Evolutionary conservation across 805 yeast genomes (phyloP).

Genomic region (Blastobotrys robertii): DNA sequence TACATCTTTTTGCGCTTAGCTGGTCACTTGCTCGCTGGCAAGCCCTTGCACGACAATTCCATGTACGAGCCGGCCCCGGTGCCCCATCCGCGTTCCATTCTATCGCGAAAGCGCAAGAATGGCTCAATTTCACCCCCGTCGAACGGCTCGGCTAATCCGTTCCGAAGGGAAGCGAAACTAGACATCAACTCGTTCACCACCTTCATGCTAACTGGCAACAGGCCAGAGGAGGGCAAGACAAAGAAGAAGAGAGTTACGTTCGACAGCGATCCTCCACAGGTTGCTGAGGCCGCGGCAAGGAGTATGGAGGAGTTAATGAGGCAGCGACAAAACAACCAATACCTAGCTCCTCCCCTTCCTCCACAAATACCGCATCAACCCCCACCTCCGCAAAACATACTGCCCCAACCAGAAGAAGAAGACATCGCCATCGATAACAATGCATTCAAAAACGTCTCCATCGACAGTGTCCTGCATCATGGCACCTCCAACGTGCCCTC

Average conservation of each 20-base stretch:
- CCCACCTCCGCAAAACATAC: slow-evolving; percentile 13
- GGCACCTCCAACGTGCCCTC: slow-evolving; percentile 45
- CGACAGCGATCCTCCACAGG: slow-evolving; percentile 29
- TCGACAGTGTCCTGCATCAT: slow-evolving; percentile 64
- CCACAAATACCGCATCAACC: slow-evolving; percentile 5
- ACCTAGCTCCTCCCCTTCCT: neutral
- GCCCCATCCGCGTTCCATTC: slow-evolving; percentile 72
- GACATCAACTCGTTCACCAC: slow-evolving; percentile 83
- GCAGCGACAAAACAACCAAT: slow-evolving; percentile 16
- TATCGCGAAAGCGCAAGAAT: slow-evolving; percentile 43
- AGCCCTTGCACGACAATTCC: slow-evolving; percentile 7
- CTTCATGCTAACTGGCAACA: slow-evolving; percentile 70
- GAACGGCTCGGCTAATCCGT: slow-evolving; percentile 4
- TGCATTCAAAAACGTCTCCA: slow-evolving; percentile 66
- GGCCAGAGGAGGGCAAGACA: slow-evolving; percentile 33
- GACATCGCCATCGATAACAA: slow-evolving; percentile 68
- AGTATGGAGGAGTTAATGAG: slow-evolving; percentile 29
- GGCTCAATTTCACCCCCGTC: slow-evolving; percentile 16
- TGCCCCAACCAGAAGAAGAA: slow-evolving; percentile 60
- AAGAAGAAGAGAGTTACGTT: slow-evolving; percentile 28
- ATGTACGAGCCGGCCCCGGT: slow-evolving; percentile 45
- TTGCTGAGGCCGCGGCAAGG: slow-evolving; percentile 32
- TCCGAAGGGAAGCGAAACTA: slow-evolving; percentile 32
- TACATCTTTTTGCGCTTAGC: slow-evolving; percentile 77
- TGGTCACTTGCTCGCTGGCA: slow-evolving; percentile 51